Evolutionary conservation across 2,329 filamentous ascomycete species (phyloP).

Genomic region (Cercospora zeae-maydis): DNA sequence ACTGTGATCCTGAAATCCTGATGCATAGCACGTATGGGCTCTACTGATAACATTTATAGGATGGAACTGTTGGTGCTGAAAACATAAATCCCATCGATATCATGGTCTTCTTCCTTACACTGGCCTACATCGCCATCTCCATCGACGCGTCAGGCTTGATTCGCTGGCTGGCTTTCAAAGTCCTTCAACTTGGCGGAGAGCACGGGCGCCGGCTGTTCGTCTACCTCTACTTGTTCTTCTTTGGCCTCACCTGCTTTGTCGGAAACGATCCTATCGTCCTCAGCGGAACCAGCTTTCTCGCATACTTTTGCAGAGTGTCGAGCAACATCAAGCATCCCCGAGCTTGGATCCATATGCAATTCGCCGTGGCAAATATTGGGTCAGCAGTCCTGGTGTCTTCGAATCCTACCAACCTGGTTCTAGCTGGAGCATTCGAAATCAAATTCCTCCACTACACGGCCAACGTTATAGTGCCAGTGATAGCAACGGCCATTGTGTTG

Average conservation of each 20-base stretch:
- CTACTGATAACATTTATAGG: constrained; percentile 29
- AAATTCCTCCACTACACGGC: constrained; percentile 70
- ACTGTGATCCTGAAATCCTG: not conserved
- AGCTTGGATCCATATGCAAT: constrained; percentile 71
- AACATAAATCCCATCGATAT: constrained; percentile 68
- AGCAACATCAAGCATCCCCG: constrained; percentile 67
- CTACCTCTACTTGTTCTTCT: constrained; percentile 71
- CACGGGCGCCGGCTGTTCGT: constrained; percentile 67
- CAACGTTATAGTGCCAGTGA: constrained; percentile 72
- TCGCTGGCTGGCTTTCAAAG: constrained; percentile 66
- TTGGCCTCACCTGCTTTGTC: constrained; percentile 62
- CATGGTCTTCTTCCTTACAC: constrained; percentile 69
- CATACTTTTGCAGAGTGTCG: constrained; percentile 73
- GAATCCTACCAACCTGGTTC: constrained; percentile 72
- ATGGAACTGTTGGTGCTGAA: constrained; percentile 63
- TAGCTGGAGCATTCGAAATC: constrained; percentile 68
- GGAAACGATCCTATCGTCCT: constrained; percentile 74
- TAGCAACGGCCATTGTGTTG: constrained; percentile 63
- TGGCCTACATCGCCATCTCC: constrained; percentile 71
- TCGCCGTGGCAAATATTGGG: constrained; percentile 68
- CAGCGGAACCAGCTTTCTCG: constrained; percentile 69
- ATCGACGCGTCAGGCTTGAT: constrained; percentile 73
- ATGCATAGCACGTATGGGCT: not conserved
- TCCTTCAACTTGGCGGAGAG: constrained; percentile 63
- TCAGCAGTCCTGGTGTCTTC: constrained; percentile 74